Base-by-base conservation (phyloP, 192 early-diverging fungal species). In the Spinellus fusiger region DNA sequence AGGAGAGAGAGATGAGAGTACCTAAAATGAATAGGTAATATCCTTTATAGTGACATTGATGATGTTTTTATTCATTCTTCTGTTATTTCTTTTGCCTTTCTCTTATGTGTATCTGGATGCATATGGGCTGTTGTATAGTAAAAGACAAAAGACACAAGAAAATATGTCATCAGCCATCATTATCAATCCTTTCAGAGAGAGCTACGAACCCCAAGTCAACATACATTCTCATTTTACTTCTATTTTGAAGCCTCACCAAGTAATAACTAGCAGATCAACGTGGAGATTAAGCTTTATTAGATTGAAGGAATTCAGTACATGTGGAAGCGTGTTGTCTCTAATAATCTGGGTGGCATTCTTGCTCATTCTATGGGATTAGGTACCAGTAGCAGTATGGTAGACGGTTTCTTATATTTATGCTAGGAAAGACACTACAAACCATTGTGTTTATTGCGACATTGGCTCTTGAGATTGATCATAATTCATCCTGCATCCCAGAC, bases 321-420 rank as follows among this genome's bases (percentile, higher is more conserved):
- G 65, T 94, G 93, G 90, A 82, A 85, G 32, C 85, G 86, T 27
- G 65, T 90, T 12, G 78, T 92, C 22, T 86, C 86, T 84, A 67
- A 85, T 40, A 77, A 81, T 50, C 73, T 77, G 20, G 92, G 93
- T 2, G 92, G 90, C 59, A 79, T 93, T 12, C 69, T 95, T 33
- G 89, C 89, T 0, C 93, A 93, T 69, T 77, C 81, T 9, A 93
- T 94, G 92, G 92, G 93, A 0, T 73, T 95, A 22, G 92, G 90
- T 53, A 76, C 68, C 53, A 16, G n/a, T n/a, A n/a, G n/a, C 37
- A 37, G 4, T 44, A 8, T 52, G 10, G 6, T 29, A 3, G 22
- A 0, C 56, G 4, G 20, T 27, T 31, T 55, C n/a, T n/a, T 58
- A 9, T 5, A 12, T 32, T 44, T 12, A 44, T 44, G 4, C 55